A percentile compares a stretch with the other conserved stretches of the same genome.
phyloP scores from a whole-genome alignment of 2,329 filamentous ascomycete genomes.

The Biscogniauxia marginata region DNA sequence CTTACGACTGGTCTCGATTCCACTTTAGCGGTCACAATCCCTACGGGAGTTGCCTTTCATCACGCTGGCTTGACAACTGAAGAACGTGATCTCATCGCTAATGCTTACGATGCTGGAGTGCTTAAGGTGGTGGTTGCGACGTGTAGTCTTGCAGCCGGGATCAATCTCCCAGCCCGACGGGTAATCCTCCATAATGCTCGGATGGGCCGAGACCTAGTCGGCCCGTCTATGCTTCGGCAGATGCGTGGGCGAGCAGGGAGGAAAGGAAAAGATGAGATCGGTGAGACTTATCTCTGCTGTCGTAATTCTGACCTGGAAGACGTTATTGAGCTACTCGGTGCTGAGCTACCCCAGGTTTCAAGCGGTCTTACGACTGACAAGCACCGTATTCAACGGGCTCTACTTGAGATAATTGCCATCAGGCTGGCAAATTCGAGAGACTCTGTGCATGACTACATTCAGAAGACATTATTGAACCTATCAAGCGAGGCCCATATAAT shows the following conservation, averaged over 20 bases:
- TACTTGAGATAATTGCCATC: conserved; percentile 69
- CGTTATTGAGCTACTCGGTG: conserved; percentile 68
- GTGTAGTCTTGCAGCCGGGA: conserved; percentile 78
- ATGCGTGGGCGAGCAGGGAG: conserved; percentile 77
- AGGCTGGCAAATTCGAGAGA: conserved; percentile 64
- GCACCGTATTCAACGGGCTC: conserved; percentile 66
- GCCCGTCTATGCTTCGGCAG: conserved; percentile 75
- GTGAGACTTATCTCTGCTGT: conserved; percentile 77
- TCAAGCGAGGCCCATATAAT: conserved; percentile 52
- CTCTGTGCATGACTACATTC: conserved; percentile 66
- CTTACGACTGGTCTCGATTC: conserved; percentile 66
- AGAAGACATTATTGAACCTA: conserved; percentile 64
- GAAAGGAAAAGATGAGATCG: conserved; percentile 75
- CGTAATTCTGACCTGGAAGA: conserved; percentile 65
- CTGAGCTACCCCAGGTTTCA: conserved; percentile 66
- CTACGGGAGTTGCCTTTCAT: conserved; percentile 71
- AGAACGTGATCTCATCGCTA: conserved; percentile 69
- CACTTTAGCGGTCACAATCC: conserved; percentile 61
- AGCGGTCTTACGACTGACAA: conserved; percentile 69
- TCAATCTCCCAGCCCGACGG: conserved; percentile 68
- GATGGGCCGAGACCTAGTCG: conserved; percentile 76
- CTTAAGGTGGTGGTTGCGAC: conserved; percentile 74
- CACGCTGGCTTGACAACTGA: conserved; percentile 70
- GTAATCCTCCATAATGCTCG: conserved; percentile 74
- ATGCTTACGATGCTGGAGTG: conserved; percentile 66